Conservation (phyloP, 192 early-diverging fungal genomes). For the Umbelopsis vinacea region DNA sequence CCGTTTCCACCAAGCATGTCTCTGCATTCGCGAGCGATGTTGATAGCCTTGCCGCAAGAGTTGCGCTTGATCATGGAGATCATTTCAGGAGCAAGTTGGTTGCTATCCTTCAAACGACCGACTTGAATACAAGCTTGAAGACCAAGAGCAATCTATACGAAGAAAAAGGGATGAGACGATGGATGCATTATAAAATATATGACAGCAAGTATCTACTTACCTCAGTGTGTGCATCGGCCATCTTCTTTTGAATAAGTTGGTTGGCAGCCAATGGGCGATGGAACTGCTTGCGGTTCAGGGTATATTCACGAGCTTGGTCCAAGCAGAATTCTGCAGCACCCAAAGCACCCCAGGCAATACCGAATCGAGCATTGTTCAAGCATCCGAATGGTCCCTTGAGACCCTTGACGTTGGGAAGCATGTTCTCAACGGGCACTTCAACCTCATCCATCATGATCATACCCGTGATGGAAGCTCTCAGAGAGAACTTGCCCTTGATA, state of each 20-base stretch:
- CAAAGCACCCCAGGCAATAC: slow-evolving; percentile 96
- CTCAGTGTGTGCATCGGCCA: slow-evolving; percentile 93
- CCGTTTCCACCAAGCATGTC: slow-evolving; percentile 98
- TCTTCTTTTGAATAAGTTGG: slow-evolving; percentile 97
- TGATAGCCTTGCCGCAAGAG: slow-evolving; percentile 91
- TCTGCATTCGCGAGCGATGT: slow-evolving; percentile 87
- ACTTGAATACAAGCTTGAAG: slow-evolving; percentile 89
- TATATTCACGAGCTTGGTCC: slow-evolving; percentile 86
- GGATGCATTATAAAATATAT: too few species aligned
- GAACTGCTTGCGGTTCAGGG: slow-evolving; percentile 91
- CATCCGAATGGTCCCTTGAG: slow-evolving; percentile 97
- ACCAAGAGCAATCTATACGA: slow-evolving; percentile 73
- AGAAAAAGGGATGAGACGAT: not conserved
- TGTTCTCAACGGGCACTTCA: slow-evolving; percentile 86
- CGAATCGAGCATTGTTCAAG: slow-evolving; percentile 96
- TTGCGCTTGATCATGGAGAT: slow-evolving; percentile 97
- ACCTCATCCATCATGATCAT: slow-evolving; percentile 99
- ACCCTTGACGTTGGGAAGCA: slow-evolving; percentile 89
- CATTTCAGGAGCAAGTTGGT: slow-evolving; percentile 89
- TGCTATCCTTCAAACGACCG: slow-evolving; percentile 90
- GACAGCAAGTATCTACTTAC: too few species aligned
- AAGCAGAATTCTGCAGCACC: slow-evolving; percentile 96
- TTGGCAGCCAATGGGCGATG: slow-evolving; percentile 88
- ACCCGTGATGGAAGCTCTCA: slow-evolving; percentile 92
- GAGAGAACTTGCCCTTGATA: slow-evolving; percentile 95